These are phyloP conservation scores for Physaria fendleri DNA, from an alignment of 345 rosid genomes.

Conservation along the genomic window DNA sequence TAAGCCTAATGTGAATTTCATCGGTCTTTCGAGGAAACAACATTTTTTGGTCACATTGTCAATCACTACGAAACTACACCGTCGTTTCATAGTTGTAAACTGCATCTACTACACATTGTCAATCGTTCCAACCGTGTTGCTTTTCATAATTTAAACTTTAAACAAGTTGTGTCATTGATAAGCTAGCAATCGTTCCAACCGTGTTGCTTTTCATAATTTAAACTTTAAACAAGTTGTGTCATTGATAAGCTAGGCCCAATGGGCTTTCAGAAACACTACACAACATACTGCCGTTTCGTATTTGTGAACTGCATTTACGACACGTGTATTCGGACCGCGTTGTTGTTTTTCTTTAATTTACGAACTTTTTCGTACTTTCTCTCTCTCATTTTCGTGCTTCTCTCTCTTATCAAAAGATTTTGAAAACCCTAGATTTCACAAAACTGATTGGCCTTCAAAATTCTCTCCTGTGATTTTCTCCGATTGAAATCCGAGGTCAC, in stretches of 20 bases:
- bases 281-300: constrained; percentile 4
- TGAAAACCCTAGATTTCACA: constrained; percentile 21
- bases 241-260: neutral
- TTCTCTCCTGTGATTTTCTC: constrained; percentile 8
- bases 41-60: too few relatives aligned
- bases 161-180: too few relatives aligned
- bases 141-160: too few relatives aligned
- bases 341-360: neutral
- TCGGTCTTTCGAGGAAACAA: too few relatives aligned
- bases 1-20: too few relatives aligned
- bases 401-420: neutral
- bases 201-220: too few relatives aligned
- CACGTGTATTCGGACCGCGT: constrained; percentile 25
- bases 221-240: too few relatives aligned
- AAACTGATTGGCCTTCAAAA: neutral
- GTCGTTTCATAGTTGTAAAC: too few relatives aligned
- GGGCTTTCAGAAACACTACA: constrained; percentile 1
- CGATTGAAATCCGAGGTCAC: constrained; percentile 5
- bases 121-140: too few relatives aligned
- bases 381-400: neutral
- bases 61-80: too few relatives aligned
- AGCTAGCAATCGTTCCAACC: too few relatives aligned
- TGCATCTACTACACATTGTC: too few relatives aligned
- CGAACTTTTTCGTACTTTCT: neutral
- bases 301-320: neutral